Evolutionary conservation across 1,139 yeast genomes (phyloP).

Genomic region (Pichia sp.): DNA sequence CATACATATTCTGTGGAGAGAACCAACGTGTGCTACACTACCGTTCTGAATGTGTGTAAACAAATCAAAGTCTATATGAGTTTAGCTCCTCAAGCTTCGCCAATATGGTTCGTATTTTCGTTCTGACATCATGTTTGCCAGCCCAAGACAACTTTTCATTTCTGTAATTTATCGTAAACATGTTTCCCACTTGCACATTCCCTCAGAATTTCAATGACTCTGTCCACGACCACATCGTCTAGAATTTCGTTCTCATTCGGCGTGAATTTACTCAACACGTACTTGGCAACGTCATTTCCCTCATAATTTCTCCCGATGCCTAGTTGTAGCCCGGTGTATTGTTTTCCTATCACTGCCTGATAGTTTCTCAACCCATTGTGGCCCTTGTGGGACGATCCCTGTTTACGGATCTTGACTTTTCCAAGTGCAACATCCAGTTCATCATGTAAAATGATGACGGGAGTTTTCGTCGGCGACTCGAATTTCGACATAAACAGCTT

Average conservation of each 20-base stretch:
- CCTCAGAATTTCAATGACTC: conserved; percentile 30
- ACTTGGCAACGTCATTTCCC: conserved; percentile 42
- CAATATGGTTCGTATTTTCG: too few species aligned
- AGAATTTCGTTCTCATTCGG: conserved; percentile 30
- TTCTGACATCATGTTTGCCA: too few species aligned
- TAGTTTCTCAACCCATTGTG: conserved; percentile 73
- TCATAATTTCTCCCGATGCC: conserved; percentile 66
- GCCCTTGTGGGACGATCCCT: conserved; percentile 57
- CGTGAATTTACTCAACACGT: conserved; percentile 48
- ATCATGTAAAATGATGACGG: conserved; percentile 56
- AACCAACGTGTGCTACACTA: too few species aligned
- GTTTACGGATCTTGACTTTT: conserved; percentile 46
- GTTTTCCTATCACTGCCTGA: conserved; percentile 30
- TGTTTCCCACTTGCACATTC: conserved; percentile 26
- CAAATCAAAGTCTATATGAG: too few species aligned
- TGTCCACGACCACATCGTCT: conserved; percentile 32
- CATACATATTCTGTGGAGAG: too few species aligned
- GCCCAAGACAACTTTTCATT: too few species aligned
- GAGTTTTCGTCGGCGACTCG: background rate
- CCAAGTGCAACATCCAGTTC: conserved; percentile 65
- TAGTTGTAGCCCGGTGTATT: conserved; percentile 45
- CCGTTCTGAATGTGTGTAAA: too few species aligned
- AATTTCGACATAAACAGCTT: conserved; percentile 20
- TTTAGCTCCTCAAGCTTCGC: too few species aligned
- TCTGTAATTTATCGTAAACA: too few species aligned